Conservation (phyloP, 2,329 filamentous ascomycete species). For the Xylaria sp. region DNA sequence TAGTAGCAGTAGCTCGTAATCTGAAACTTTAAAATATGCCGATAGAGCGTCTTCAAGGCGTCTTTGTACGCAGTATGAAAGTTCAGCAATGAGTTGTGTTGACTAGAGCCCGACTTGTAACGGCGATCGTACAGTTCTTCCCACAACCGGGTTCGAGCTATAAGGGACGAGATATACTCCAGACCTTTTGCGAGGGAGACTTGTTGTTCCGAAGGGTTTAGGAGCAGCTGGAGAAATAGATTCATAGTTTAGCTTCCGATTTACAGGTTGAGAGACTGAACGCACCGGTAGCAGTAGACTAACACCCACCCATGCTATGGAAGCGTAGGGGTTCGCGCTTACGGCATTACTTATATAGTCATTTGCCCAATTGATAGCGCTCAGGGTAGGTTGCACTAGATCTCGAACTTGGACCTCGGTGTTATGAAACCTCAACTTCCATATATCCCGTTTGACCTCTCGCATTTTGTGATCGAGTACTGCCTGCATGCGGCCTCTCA, state of each 20-base stretch:
- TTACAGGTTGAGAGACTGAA: neutral
- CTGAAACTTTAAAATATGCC: constrained; percentile 16
- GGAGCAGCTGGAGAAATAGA: neutral
- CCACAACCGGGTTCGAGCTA: constrained; percentile 10
- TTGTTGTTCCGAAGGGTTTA: constrained; percentile 17
- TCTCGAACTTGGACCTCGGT: constrained; percentile 6
- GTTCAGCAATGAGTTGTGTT: neutral
- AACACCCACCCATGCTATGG: constrained; percentile 17
- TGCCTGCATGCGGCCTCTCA: neutral
- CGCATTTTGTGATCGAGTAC: constrained; percentile 15
- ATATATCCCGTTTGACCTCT: constrained; percentile 3
- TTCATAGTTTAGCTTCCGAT: neutral
- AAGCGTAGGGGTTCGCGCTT: constrained; percentile 13
- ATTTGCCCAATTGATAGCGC: constrained; percentile 4
- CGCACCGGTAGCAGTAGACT: constrained; percentile 14
- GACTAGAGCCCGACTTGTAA: neutral
- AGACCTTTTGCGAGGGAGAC: constrained; percentile 2
- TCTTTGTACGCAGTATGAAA: constrained; percentile 10
- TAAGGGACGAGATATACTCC: constrained; percentile 16
- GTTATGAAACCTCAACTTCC: constrained; percentile 16
- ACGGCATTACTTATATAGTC: neutral
- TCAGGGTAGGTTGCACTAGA: neutral
- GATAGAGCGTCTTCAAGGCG: constrained; percentile 13
- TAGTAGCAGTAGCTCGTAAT: constrained; percentile 22
- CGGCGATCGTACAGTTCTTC: constrained; percentile 16